A percentile compares a stretch with the other conserved stretches of the same genome.
Evolutionary conservation across 2,329 filamentous ascomycete genomes (phyloP).

Genomic region (Colletotrichum eremochloae): DNA sequence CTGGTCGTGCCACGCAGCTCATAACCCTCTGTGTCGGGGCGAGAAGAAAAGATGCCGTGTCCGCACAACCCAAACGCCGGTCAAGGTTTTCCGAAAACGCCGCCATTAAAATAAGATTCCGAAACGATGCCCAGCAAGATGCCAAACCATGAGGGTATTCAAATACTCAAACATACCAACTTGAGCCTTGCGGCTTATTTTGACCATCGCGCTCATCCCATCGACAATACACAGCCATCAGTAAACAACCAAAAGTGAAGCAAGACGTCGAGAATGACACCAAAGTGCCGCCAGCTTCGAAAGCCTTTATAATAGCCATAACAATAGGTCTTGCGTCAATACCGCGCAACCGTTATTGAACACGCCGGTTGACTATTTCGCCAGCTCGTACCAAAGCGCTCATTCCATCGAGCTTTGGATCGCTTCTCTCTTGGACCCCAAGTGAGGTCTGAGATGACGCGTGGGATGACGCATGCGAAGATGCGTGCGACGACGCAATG

Average conservation of each 20-base stretch:
- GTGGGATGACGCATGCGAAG: slow-evolving; percentile 31
- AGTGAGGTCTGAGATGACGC: slow-evolving; percentile 36
- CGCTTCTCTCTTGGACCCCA: slow-evolving; percentile 38
- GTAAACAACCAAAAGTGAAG: slow-evolving; percentile 3
- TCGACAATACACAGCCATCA: slow-evolving; percentile 19
- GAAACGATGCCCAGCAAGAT: slow-evolving; percentile 34
- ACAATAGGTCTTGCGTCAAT: too few relatives aligned
- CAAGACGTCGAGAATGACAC: neutral
- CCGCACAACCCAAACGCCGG: slow-evolving; percentile 29
- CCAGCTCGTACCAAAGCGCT: slow-evolving; percentile 70
- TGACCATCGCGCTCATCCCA: slow-evolving; percentile 9
- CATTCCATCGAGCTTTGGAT: slow-evolving; percentile 65
- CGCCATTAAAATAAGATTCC: slow-evolving; percentile 22
- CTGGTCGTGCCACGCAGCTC: slow-evolving; percentile 29
- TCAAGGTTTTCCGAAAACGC: slow-evolving; percentile 22
- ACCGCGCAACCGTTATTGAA: slow-evolving; percentile 16
- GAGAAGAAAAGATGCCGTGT: slow-evolving; percentile 24
- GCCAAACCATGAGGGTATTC: slow-evolving; percentile 42
- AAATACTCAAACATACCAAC: slow-evolving; percentile 33
- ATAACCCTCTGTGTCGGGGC: slow-evolving; percentile 13
- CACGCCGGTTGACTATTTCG: slow-evolving; percentile 67
- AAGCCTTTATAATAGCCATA: neutral
- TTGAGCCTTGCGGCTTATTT: slow-evolving; percentile 7
- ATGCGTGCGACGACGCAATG: slow-evolving; percentile 36
- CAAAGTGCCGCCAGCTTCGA: neutral